phyloP scores from a whole-genome alignment of 176 grass and related monocot species.

The Dendrocalamus sinicus region DNA sequence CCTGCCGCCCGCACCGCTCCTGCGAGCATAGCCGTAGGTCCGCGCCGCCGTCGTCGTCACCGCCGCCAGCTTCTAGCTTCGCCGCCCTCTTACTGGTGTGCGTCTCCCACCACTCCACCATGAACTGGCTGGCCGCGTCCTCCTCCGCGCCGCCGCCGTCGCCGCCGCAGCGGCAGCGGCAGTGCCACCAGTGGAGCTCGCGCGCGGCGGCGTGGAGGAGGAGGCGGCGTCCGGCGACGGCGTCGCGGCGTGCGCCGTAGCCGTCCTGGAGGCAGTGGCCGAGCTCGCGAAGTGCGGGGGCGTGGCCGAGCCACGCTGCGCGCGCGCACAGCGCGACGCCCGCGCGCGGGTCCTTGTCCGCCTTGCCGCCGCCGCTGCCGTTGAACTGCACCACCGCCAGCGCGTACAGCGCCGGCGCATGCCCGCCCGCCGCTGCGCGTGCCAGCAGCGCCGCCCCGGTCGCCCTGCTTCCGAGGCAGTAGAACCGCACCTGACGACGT shows the following conservation, averaged over 20 bases:
- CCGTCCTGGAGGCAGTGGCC: conserved; percentile 83
- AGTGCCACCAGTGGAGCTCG: conserved; percentile 30
- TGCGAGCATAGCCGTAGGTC: conserved; percentile 62
- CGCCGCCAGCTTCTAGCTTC: neutral
- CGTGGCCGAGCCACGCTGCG: conserved; percentile 68
- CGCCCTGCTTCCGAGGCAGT: conserved; percentile 57
- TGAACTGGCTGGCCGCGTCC: conserved; percentile 61
- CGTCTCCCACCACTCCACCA: conserved; percentile 68
- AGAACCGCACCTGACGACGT: conserved; percentile 56
- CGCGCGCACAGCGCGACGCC: conserved; percentile 64
- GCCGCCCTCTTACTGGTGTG: neutral
- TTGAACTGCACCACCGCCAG: conserved; percentile 80
- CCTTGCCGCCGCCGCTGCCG: conserved; percentile 63
- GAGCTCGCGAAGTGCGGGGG: conserved; percentile 72
- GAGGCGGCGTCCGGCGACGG: conserved; percentile 50
- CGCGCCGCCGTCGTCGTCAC: neutral
- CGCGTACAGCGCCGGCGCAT: conserved; percentile 64
- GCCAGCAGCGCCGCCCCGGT: conserved; percentile 54
- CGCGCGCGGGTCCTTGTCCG: conserved; percentile 58
- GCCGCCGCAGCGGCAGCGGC: too few relatives aligned
- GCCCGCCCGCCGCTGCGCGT: conserved; percentile 51
- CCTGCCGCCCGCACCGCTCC: conserved; percentile 50
- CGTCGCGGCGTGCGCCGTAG: conserved; percentile 62
- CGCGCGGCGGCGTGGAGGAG: conserved; percentile 65
- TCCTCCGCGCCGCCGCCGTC: neutral